Conservation (phyloP, 225 moss, liverwort and hornwort genomes). For the Marchantia paleacea region DNA sequence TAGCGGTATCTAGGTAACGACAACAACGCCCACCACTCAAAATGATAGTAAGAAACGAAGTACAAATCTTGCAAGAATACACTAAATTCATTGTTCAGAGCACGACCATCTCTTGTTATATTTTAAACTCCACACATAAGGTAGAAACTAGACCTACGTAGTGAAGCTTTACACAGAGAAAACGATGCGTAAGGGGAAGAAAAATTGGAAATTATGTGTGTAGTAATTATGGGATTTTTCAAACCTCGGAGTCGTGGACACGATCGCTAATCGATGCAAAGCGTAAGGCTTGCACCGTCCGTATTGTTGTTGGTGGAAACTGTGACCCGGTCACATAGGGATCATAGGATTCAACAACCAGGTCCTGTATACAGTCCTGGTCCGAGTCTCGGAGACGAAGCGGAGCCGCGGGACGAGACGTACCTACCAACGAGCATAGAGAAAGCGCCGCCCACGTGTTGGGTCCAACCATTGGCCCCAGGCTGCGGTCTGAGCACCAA, state of each 20-base stretch:
- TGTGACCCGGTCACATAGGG: neutral
- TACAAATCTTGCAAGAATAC: no score
- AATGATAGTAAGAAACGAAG: no score
- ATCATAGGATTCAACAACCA: neutral
- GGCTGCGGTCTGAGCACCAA: neutral
- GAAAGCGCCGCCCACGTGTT: slow-evolving; percentile 9
- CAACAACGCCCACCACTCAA: no score
- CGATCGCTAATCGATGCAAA: neutral
- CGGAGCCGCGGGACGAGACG: neutral
- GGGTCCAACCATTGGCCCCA: neutral
- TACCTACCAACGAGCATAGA: neutral
- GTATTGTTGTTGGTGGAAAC: neutral
- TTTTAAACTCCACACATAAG: no score
- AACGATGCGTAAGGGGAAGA: no score
- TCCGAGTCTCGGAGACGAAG: neutral
- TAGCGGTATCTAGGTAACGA: no score
- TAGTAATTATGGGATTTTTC: no score
- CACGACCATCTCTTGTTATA: no score
- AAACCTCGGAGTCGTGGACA: neutral
- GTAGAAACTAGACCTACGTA: no score
- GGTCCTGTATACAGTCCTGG: neutral
- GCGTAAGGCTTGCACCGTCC: neutral
- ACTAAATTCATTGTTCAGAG: no score
- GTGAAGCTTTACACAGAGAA: no score
- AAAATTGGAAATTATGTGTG: no score